Conservation (phyloP, 108 stramenopile species). For the Pseudonitzschia multiseries region DNA sequence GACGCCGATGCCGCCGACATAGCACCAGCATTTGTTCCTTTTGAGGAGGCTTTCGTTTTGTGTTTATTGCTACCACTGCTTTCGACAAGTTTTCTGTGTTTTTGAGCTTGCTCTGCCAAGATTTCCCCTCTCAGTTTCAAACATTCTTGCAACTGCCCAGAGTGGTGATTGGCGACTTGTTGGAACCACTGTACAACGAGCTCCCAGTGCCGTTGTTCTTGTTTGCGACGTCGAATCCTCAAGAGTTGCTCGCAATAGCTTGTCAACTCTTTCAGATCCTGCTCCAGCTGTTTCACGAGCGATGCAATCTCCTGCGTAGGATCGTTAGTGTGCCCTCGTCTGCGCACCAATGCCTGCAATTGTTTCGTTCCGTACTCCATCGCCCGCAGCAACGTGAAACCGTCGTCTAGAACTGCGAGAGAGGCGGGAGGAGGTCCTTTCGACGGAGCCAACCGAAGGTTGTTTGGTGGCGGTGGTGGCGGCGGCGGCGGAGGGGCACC, state of each 20-base stretch:
- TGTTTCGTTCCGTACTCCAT: conserved; percentile 61
- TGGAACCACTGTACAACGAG: conserved; percentile 65
- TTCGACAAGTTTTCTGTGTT: conserved; percentile 61
- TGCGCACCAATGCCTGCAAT: conserved; percentile 62
- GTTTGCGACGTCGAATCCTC: conserved; percentile 31
- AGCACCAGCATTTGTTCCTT: background rate
- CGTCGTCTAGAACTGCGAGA: conserved; percentile 51
- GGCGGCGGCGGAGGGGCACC: background rate
- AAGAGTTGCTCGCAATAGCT: conserved; percentile 38
- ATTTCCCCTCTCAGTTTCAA: conserved; percentile 68
- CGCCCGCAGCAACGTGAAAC: conserved; percentile 49
- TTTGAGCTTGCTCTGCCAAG: conserved; percentile 72
- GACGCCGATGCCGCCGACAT: background rate
- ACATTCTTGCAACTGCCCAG: conserved; percentile 51
- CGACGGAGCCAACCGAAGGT: conserved; percentile 23
- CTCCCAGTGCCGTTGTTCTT: conserved; percentile 66
- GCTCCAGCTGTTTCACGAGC: conserved; percentile 54
- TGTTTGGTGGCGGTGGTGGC: background rate
- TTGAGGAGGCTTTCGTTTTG: conserved; percentile 16
- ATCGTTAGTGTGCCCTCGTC: conserved; percentile 84
- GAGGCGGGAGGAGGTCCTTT: conserved; percentile 17
- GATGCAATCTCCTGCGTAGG: conserved; percentile 71
- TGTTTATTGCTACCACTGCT: conserved; percentile 14
- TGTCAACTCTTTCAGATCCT: conserved; percentile 62
- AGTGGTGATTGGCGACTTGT: conserved; percentile 51